A percentile compares a stretch with the other conserved stretches of the same genome.
Conservation (phyloP, 768 basidiomycete species). For the Phylloporus arenicola region DNA sequence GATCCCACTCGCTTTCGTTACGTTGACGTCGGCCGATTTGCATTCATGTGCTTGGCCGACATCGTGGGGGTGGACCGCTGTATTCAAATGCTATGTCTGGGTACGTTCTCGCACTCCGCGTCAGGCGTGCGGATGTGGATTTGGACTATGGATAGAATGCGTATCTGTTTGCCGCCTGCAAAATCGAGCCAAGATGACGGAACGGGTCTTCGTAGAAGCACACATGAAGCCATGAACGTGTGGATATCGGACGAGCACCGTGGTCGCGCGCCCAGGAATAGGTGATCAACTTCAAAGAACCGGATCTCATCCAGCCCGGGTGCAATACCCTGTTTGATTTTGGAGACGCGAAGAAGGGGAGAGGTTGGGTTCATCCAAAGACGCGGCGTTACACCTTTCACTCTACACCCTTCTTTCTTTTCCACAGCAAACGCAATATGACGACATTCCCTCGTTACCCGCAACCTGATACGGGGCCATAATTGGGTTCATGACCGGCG, state of each 20-base stretch:
- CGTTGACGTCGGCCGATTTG: neutral
- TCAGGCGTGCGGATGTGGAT: neutral
- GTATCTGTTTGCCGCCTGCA: neutral
- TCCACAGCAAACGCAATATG: neutral
- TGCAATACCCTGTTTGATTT: neutral
- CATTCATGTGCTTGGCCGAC: neutral
- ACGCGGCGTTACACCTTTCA: neutral
- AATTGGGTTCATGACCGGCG: neutral
- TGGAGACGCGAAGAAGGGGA: neutral
- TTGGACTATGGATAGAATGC: neutral
- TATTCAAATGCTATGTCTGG: neutral
- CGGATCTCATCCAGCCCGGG: neutral
- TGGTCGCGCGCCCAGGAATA: neutral
- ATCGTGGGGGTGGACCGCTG: neutral
- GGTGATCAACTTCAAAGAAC: neutral
- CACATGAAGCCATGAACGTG: neutral
- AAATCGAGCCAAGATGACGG: neutral
- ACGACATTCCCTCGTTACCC: neutral
- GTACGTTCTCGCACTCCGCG: neutral
- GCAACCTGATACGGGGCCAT: neutral
- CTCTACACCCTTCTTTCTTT: neutral
- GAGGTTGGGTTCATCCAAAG: neutral
- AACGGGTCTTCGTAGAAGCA: neutral
- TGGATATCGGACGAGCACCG: neutral
- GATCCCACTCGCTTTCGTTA: neutral